Base-by-base conservation (phyloP, 2,329 filamentous ascomycete genomes). In the Talaromyces marneffei region DNA sequence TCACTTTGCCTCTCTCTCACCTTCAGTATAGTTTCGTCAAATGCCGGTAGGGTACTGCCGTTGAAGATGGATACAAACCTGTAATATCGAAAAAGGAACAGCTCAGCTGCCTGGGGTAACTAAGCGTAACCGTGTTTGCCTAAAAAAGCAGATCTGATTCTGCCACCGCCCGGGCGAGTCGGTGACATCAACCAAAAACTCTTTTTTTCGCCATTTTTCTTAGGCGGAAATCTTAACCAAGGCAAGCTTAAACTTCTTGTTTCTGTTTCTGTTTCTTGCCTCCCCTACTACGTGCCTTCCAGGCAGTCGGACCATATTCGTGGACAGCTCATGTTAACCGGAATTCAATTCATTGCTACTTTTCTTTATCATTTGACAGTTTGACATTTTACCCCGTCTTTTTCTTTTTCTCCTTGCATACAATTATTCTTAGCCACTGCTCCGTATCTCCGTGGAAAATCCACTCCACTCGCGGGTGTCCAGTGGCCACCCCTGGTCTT, bases 161-260 rank as follows among this genome's bases (percentile, higher is more conserved):
- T 48, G 44, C 44, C 33, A 55, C 48, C 48, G 48, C 46, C 46
- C 23, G 1, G 27, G 6, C 27, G 50, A 53, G 50, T 33, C 50
- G 29, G 33, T 55, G 52, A 55, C 52, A 55, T 55, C 52, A 55
- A 40, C 52, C 18, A 55, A 27, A 55, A 55, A 54, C 52, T 35
- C 33, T 55, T 55, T 55, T 55, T 8, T 35, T n/a, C n/a, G 48
- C 52, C 52, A 27, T 27, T 25, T 55, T 55, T 55, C 20, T 27
- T 18, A 55, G 52, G 52, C 33, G n/a, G n/a, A n/a, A n/a, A n/a
- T n/a, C n/a, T n/a, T n/a, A n/a, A n/a, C n/a, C n/a, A 35, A 39
- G 52, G 52, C 40, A 40, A 55, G 52, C 52, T n/a, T n/a, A n/a
- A n/a, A n/a, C 40, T 23, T 42, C 23, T 27, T 55, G 20, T 55